These are phyloP conservation scores for Lichina pygmaea DNA, from an alignment of 495 filamentous ascomycete species.

Conservation along the genomic window DNA sequence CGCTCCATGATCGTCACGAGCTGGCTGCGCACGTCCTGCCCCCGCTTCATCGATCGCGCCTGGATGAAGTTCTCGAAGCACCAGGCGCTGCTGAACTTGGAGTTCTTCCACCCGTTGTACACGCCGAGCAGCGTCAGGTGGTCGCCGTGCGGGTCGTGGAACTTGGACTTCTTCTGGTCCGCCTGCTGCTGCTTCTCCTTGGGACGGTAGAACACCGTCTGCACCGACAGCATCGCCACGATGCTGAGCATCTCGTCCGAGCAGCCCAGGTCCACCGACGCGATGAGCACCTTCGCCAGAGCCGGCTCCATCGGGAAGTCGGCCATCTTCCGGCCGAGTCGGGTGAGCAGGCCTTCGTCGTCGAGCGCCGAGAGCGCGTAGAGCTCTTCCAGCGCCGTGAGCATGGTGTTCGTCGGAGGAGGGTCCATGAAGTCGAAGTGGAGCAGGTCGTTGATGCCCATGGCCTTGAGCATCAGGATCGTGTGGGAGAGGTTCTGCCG, in stretches of 20 bases:
- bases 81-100: slow-evolving; percentile 63
- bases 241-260: slow-evolving; percentile 86
- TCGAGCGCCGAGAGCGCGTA: slow-evolving; percentile 83
- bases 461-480: slow-evolving; percentile 96
- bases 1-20: slow-evolving; percentile 79
- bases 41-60: slow-evolving; percentile 58
- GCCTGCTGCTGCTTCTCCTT: slow-evolving; percentile 92
- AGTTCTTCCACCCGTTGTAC: slow-evolving; percentile 81
- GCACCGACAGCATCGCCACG: slow-evolving; percentile 76
- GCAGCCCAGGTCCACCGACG: slow-evolving; percentile 63
- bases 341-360: slow-evolving; percentile 84
- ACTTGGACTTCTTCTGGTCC: slow-evolving; percentile 92
- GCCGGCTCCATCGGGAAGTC: slow-evolving; percentile 89
- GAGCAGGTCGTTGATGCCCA: slow-evolving; percentile 94
- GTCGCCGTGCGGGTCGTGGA: slow-evolving; percentile 85
- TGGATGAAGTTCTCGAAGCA: slow-evolving; percentile 98
- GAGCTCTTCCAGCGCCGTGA: slow-evolving; percentile 82
- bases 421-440: slow-evolving; percentile 99
- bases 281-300: slow-evolving; percentile 72
- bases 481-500: slow-evolving; percentile 82
- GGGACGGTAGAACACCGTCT: slow-evolving; percentile 73
- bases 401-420: slow-evolving; percentile 89
- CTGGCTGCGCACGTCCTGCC: slow-evolving; percentile 78
- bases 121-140: slow-evolving; percentile 89
- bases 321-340: slow-evolving; percentile 86